These are phyloP conservation scores for Hysterium pulicare DNA, from an alignment of 2,329 filamentous ascomycete species.

Conservation along the genomic window DNA sequence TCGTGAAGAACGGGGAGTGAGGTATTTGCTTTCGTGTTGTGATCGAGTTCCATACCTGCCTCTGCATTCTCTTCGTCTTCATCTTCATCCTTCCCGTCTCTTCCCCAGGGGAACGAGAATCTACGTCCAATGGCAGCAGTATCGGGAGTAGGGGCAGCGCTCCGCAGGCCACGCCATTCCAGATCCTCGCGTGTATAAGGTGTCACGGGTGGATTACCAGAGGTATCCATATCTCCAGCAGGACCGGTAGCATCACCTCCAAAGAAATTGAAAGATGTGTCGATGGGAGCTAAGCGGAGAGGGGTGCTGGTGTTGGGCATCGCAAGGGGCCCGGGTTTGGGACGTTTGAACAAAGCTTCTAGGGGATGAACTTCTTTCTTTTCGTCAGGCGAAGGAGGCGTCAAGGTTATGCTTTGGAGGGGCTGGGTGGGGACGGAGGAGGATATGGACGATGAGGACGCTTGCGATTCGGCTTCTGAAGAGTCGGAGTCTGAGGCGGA, in stretches of 20 bases:
- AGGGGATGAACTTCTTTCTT: conserved; percentile 68
- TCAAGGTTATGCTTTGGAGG: conserved; percentile 11
- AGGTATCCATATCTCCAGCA: conserved; percentile 40
- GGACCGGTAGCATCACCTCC: conserved; percentile 41
- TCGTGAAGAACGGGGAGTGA: conserved; percentile 14
- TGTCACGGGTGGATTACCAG: conserved; percentile 60
- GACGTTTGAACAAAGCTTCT: conserved; percentile 85
- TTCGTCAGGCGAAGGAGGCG: conserved; percentile 14
- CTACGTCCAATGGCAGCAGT: conserved; percentile 72
- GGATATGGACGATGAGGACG: conserved; percentile 6
- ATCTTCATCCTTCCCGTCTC: conserved; percentile 41
- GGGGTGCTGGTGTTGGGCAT: conserved; percentile 34
- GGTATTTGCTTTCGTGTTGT: conserved; percentile 30
- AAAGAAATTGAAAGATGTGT: conserved; percentile 77
- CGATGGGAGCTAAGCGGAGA: conserved; percentile 41
- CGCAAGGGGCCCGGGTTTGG: conserved; percentile 40
- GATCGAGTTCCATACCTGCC: conserved; percentile 21
- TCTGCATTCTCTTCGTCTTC: conserved; percentile 44
- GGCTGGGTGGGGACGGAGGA: conserved; percentile 11
- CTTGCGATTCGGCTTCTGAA: conserved; percentile 16
- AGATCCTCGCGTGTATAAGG: conserved; percentile 79
- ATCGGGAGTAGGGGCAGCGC: conserved; percentile 91
- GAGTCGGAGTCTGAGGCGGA: conserved; percentile 24
- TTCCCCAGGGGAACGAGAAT: conserved; percentile 52
- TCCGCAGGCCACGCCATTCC: conserved; percentile 70